phyloP scores from a whole-genome alignment of 805 yeast genomes.

The Wickerhamomyces tratensis region DNA sequence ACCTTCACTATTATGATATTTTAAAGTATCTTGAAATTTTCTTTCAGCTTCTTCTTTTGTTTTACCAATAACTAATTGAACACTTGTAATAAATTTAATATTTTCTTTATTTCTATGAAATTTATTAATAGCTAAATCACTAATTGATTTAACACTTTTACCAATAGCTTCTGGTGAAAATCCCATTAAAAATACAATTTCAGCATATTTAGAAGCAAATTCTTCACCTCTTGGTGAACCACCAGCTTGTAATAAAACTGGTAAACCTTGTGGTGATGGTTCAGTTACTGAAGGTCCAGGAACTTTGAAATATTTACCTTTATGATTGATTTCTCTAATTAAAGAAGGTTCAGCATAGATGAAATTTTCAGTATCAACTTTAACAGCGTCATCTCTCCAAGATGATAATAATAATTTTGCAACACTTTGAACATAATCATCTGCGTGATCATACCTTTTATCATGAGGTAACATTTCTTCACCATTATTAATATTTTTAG shows the following conservation, averaged over 20 bases:
- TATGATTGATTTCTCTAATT: constrained; percentile 24
- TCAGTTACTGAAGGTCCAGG: constrained; percentile 26
- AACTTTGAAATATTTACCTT: constrained; percentile 25
- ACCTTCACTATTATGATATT: constrained; percentile 23
- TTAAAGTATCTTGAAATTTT: constrained; percentile 19
- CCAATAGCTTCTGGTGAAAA: constrained; percentile 21
- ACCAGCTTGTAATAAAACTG: constrained; percentile 29
- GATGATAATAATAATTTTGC: constrained; percentile 26
- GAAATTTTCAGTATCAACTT: constrained; percentile 10
- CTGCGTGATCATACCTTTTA: constrained; percentile 26
- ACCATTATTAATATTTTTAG: constrained; percentile 24
- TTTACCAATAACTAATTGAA: constrained; percentile 22
- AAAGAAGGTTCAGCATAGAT: constrained; percentile 22
- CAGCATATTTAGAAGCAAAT: constrained; percentile 31
- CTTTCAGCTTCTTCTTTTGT: constrained; percentile 29
- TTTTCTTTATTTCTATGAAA: constrained; percentile 23
- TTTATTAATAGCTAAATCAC: constrained; percentile 20
- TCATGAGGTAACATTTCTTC: constrained; percentile 27
- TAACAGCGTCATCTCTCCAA: constrained; percentile 28
- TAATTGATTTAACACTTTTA: constrained; percentile 12
- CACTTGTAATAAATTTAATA: constrained; percentile 23
- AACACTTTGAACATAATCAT: constrained; percentile 28
- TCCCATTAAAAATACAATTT: constrained; percentile 25
- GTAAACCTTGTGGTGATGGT: constrained; percentile 30
- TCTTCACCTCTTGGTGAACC: constrained; percentile 24